A percentile compares a stretch with the other conserved stretches of the same genome.
Evolutionary conservation across 2,329 filamentous ascomycete genomes (phyloP).

Genomic region (Fusarium illudens): DNA sequence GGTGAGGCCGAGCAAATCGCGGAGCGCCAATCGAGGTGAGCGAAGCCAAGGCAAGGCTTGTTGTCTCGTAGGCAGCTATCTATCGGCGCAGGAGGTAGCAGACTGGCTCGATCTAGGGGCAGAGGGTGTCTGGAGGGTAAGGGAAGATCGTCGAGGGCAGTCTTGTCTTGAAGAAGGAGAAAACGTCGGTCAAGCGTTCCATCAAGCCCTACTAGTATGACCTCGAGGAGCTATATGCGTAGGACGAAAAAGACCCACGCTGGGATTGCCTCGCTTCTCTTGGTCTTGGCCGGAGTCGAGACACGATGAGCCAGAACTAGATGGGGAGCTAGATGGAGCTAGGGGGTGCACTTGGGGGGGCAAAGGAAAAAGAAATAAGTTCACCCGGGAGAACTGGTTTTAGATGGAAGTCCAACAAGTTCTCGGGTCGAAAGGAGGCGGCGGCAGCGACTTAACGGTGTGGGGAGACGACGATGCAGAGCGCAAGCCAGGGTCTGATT

Average conservation of each 20-base stretch:
- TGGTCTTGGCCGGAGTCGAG: constrained; percentile 31
- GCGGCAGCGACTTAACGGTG: constrained; percentile 32
- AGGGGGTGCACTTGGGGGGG: constrained; percentile 25
- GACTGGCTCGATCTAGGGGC: constrained; percentile 12
- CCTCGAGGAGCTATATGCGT: constrained; percentile 38
- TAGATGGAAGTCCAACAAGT: constrained; percentile 14
- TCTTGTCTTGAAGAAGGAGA: constrained; percentile 33
- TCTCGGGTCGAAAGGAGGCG: constrained; percentile 37
- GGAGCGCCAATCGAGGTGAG: constrained; percentile 45
- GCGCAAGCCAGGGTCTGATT: constrained; percentile 41
- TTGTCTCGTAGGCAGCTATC: constrained; percentile 27
- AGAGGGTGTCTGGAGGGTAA: constrained; percentile 27
- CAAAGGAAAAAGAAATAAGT: constrained; percentile 42
- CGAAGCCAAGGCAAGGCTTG: constrained; percentile 40
- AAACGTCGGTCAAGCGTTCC: constrained; percentile 40
- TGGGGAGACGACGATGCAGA: constrained; percentile 34
- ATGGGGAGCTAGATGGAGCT: constrained; percentile 24
- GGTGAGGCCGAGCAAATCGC: constrained; percentile 46
- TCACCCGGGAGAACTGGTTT: constrained; percentile 35
- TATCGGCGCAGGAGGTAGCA: constrained; percentile 23
- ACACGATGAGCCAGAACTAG: constrained; percentile 29
- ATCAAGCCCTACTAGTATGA: constrained; percentile 31
- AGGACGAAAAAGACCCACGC: constrained; percentile 43
- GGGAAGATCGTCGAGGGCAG: constrained; percentile 32
- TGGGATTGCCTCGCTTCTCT: constrained; percentile 41